Base-by-base conservation (phyloP, 257 asterid genomes). In the Vinca minor region DNA sequence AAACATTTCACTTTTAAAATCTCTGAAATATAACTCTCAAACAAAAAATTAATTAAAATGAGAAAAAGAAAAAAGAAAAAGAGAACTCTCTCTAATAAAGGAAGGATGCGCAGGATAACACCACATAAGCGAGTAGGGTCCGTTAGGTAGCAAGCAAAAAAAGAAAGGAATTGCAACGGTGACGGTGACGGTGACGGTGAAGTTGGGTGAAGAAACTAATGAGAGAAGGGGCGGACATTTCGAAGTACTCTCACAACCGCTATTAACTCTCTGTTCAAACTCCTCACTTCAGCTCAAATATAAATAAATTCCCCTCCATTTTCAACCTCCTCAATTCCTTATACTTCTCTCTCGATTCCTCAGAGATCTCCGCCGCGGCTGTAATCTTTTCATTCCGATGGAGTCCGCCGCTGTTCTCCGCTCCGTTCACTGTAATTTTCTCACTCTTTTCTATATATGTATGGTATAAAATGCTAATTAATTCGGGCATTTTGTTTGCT, bases 391-490 rank as follows among this genome's bases (percentile, higher is more conserved):
- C n/a, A 56, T 70, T 63, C 78, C 39, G 8, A 89, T 89, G 96
- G 94, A 86, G 67, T 84, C 95, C 73, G 82, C 86, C 64, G 84
- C 84, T 41, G 87, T 74, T 81, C 86, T 81, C 79, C 91, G 94
- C 76, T 75, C 84, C 68, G 77, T 85, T 71, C 80, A 80, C n/a
- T 74, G 96, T 87, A 75, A 76, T 63, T 8, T 64, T 44, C 47
- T 63, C 41, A 42, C 65, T 68, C 55, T 73, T n/a, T 64, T 67
- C 73, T 46, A 39, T 12, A 4, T 41, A n/a, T n/a, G n/a, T n/a
- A n/a, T n/a, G n/a, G n/a, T n/a, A n/a, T n/a, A n/a, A 58, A 13
- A 63, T 70, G 15, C 36, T 5, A 41, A 26, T 25, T 35, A 34
- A 20, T 65, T 55, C 57, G 42, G 36, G 50, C 62, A 28, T 28